Evolutionary conservation across 352 stramenopile genomes (phyloP).

Genomic region (Pythium biforme): DNA sequence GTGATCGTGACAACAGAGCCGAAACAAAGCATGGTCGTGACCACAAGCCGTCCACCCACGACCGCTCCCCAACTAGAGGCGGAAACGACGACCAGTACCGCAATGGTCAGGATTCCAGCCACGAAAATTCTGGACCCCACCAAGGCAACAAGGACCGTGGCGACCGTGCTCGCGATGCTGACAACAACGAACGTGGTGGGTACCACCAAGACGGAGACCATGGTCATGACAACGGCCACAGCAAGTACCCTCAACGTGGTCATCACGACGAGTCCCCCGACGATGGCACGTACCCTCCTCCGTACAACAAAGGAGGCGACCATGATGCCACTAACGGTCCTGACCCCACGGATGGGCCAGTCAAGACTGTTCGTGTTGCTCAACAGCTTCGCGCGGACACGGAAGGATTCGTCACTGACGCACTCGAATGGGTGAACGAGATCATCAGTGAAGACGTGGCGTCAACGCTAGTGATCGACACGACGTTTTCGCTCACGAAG

Average conservation of each 20-base stretch:
- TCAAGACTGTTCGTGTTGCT: not conserved
- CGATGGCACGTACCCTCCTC: not conserved
- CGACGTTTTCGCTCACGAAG: constrained; percentile 20
- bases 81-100: not conserved
- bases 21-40: no score
- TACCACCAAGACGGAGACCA: not conserved
- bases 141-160: not conserved
- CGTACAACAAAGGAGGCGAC: not conserved
- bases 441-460: constrained; percentile 8
- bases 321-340: not conserved
- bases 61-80: no score
- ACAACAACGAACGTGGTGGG: not conserved
- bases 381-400: constrained; percentile 12
- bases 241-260: not conserved
- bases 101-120: not conserved
- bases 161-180: not conserved
- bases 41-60: no score
- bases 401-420: constrained; percentile 9
- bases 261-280: not conserved
- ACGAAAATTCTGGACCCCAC: not conserved
- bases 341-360: not conserved
- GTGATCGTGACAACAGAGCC: no score
- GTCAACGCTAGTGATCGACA: constrained; percentile 14
- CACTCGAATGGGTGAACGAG: constrained; percentile 9
- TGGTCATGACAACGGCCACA: not conserved